These are phyloP conservation scores for Clavispora fructus DNA, from an alignment of 805 yeast genomes.

Conservation along the genomic window DNA sequence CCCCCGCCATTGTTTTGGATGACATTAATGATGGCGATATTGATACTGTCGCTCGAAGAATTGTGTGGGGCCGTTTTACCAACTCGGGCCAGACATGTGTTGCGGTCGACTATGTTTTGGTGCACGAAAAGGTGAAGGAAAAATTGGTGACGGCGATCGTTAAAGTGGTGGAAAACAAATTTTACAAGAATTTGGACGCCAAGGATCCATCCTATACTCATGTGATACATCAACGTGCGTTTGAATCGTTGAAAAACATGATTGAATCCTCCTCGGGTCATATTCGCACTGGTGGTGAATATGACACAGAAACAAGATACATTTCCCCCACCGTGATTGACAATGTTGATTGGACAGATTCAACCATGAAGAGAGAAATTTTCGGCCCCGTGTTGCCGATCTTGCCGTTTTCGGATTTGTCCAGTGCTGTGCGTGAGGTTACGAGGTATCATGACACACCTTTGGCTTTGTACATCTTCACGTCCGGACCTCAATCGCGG, in stretches of 20 bases:
- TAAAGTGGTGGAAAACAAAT: constrained; percentile 34
- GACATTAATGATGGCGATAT: constrained; percentile 41
- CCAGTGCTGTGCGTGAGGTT: constrained; percentile 40
- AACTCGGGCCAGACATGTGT: constrained; percentile 92
- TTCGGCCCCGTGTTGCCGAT: constrained; percentile 87
- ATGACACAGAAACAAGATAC: constrained; percentile 37
- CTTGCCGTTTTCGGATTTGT: constrained; percentile 44
- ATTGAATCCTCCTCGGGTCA: constrained; percentile 50
- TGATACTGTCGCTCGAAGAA: constrained; percentile 47
- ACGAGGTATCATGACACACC: constrained; percentile 62
- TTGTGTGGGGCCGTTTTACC: constrained; percentile 70
- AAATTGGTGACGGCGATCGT: constrained; percentile 42
- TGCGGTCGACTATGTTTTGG: constrained; percentile 77
- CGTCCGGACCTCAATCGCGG: constrained; percentile 38
- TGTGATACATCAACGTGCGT: constrained; percentile 53
- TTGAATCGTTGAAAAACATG: constrained; percentile 37
- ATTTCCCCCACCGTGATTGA: constrained; percentile 72
- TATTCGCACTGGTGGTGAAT: constrained; percentile 44
- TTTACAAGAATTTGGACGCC: constrained; percentile 38
- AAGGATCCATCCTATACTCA: constrained; percentile 44
- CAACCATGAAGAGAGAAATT: constrained; percentile 68
- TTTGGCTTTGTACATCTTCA: constrained; percentile 71
- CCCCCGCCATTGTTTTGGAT: constrained; percentile 70
- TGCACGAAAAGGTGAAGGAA: constrained; percentile 54
- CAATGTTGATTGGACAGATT: constrained; percentile 59